Evolutionary conservation across 495 filamentous ascomycete genomes (phyloP).

Genomic region (Cairneyella variabilis): DNA sequence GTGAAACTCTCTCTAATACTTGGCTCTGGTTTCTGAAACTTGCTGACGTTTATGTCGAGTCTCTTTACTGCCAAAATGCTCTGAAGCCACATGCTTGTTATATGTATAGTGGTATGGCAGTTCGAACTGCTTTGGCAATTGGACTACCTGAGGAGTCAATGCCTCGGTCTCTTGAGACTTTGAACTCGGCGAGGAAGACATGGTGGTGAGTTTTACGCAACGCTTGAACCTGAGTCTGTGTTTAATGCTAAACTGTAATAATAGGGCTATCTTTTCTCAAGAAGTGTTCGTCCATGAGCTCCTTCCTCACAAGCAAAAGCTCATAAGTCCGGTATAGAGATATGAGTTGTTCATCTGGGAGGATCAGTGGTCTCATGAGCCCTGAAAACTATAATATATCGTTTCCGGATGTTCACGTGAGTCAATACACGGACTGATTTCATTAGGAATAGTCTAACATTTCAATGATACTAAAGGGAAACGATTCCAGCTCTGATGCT

Average conservation of each 20-base stretch:
- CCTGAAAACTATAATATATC: too few relatives aligned
- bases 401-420: too few relatives aligned
- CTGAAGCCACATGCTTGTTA: conserved; percentile 7
- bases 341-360: too few relatives aligned
- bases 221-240: not conserved
- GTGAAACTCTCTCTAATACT: not conserved
- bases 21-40: not conserved
- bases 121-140: conserved; percentile 4
- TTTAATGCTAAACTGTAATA: not conserved
- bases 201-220: conserved; percentile 6
- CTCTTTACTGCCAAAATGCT: conserved; percentile 8
- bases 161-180: not conserved
- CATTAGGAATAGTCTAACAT: not conserved
- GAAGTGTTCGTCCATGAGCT: not conserved
- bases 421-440: too few relatives aligned
- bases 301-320: too few relatives aligned
- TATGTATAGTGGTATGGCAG: conserved; percentile 16
- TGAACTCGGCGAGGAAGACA: not conserved
- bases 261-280: not conserved
- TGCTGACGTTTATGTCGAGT: not conserved
- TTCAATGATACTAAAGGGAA: not conserved
- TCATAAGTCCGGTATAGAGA: too few relatives aligned
- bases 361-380: too few relatives aligned
- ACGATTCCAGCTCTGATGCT: not conserved
- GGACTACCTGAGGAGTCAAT: not conserved